These are phyloP conservation scores for Dictyostelium firmibasis DNA, from an alignment of 78 protist genomes.

Conservation along the genomic window DNA sequence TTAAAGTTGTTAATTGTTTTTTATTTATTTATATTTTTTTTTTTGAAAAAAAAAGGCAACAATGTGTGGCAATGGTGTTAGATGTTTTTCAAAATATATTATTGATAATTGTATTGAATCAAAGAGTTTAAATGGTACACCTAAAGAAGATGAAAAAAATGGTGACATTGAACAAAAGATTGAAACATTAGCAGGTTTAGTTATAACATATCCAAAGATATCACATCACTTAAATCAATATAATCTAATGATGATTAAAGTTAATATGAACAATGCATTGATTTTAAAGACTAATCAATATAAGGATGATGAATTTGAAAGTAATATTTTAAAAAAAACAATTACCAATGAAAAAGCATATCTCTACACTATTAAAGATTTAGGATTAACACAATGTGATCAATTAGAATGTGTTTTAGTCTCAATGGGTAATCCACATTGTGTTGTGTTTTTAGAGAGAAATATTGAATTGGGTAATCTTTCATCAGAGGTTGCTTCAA, in stretches of 20 bases:
- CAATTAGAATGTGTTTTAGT: conserved; percentile 40
- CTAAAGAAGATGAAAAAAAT: neutral
- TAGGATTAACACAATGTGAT: neutral
- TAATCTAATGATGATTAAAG: conserved; percentile 14
- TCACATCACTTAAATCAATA: neutral
- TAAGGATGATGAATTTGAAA: neutral
- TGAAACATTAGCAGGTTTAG: conserved; percentile 43
- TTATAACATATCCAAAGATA: conserved; percentile 15
- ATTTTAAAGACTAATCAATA: neutral
- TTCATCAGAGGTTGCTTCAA: neutral
- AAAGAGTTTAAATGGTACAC: neutral
- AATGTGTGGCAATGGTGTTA: conserved; percentile 82
- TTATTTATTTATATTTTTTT: too few relatives aligned
- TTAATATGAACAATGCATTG: conserved; percentile 32
- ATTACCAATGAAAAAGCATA: neutral
- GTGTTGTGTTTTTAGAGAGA: conserved; percentile 51
- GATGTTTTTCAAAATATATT: conserved; percentile 77
- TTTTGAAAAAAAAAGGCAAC: neutral
- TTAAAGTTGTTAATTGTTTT: neutral
- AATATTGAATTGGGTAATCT: conserved; percentile 13
- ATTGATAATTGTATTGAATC: conserved; percentile 50
- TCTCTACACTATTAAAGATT: neutral
- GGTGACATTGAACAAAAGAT: conserved; percentile 2
- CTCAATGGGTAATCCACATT: conserved; percentile 85
- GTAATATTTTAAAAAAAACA: neutral